Evolutionary conservation across 2,329 filamentous ascomycete species (phyloP), one percentile per base, ranked within the genome.

Genomic region (Aureobasidium subglaciale): DNA sequence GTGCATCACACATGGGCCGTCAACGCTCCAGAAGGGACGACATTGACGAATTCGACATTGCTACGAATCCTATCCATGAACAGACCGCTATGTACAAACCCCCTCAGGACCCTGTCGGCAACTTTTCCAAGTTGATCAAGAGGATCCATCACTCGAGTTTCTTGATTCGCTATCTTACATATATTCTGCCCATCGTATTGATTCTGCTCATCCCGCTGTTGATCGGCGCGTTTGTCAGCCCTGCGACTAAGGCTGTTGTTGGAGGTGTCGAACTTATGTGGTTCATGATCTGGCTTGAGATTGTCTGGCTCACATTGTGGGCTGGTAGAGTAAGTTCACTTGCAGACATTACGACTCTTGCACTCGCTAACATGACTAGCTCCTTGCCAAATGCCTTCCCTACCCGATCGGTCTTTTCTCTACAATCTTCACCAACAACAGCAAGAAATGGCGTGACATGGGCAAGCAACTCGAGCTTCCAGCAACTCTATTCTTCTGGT

Each of bases 241-340:
- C 78, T 46, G 75, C 86, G 1, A 54, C 29, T 7, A 38, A 58
- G 5, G 63, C 63, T 1, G 82, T 80, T 11, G 80, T 86, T 2
- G 90, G 90, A 1, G 89, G 86, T 18, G 90, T 96, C 0, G 67
- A 83, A 59, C 74, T 96, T 41, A 75, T 90, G 58, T 97, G 92
- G 92, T 96, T 97, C 66, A 88, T 88, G 27, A 90, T 96, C 59
- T 97, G 92, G 92, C 78, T 96, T 16, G 88, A 96, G 70, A 89
- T 96, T 38, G 79, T 96, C 24, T 97, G 92, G 92, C 78, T 92
- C 60, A 90, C 90, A 0, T 77, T 96, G 0, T 97, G 92, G 92
- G 85, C 86, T 18, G 86, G 82, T 54, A 71, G 82, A 64, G 18
- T 40, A 40, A 40, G 37, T 40, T 40, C 15, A 3, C 73, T 78